phyloP scores from a whole-genome alignment of 129 eudicot genomes.

The Flaveria brownii region DNA sequence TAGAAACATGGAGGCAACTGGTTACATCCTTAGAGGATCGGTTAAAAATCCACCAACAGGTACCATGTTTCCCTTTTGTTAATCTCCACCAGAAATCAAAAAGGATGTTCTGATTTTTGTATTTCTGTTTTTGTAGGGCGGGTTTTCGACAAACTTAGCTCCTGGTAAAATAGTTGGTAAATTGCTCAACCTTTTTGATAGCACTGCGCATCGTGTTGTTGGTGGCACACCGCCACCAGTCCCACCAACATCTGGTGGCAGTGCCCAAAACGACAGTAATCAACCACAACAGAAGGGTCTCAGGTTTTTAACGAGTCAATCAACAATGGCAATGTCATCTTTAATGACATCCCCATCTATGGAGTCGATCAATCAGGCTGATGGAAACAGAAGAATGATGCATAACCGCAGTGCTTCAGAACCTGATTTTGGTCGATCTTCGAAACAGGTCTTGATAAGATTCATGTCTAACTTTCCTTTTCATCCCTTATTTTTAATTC shows the following conservation, averaged over 20 bases:
- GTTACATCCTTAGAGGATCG: constrained; percentile 82
- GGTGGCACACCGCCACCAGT: constrained; percentile 83
- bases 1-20: constrained; percentile 65
- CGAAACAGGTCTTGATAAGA: constrained; percentile 62
- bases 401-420: constrained; percentile 87
- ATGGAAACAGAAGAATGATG: constrained; percentile 51
- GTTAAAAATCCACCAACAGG: constrained; percentile 89
- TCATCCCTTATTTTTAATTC: not conserved
- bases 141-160: constrained; percentile 80
- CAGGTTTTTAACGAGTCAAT: constrained; percentile 72
- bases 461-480: not conserved
- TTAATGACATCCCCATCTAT: constrained; percentile 74
- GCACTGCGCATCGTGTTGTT: constrained; percentile 92
- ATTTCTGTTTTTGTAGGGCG: constrained; percentile 52
- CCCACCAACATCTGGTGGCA: constrained; percentile 48
- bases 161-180: constrained; percentile 79
- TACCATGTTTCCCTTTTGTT: constrained; percentile 16
- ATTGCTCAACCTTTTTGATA: constrained; percentile 82
- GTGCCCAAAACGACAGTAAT: constrained; percentile 39
- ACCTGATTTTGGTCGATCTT: constrained; percentile 84
- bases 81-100: not conserved
- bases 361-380: constrained; percentile 73
- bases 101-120: not conserved
- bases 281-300: constrained; percentile 51
- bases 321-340: constrained; percentile 87